These are phyloP conservation scores for Citrus mangshanensis DNA, from an alignment of 345 rosid genomes.

Conservation along the genomic window DNA sequence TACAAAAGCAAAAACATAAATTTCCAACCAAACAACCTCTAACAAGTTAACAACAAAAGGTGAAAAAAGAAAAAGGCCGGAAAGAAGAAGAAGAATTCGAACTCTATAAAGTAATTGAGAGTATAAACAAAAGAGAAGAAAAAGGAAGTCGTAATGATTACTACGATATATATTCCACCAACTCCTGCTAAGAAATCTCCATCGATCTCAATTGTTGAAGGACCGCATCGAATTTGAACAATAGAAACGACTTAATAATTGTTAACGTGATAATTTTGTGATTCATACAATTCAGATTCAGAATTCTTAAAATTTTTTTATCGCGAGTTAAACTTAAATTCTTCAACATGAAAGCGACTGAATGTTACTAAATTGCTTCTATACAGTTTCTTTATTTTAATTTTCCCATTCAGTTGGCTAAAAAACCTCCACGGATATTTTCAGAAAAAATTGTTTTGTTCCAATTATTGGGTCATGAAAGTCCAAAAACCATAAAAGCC, in stretches of 20 bases:
- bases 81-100: not conserved
- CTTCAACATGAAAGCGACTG: too few relatives aligned
- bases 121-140: not conserved
- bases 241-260: not conserved
- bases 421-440: not conserved
- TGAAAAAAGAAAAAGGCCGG: too few relatives aligned
- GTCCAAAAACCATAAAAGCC: conserved; percentile 6
- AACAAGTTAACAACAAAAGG: not conserved
- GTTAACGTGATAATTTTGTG: not conserved
- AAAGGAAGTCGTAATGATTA: not conserved
- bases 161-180: not conserved
- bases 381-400: not conserved
- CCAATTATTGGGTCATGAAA: not conserved
- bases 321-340: too few relatives aligned
- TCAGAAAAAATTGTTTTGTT: not conserved
- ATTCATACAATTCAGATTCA: too few relatives aligned
- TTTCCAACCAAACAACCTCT: not conserved
- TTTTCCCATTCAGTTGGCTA: not conserved
- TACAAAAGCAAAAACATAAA: not conserved
- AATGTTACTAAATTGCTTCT: not conserved
- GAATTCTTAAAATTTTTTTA: too few relatives aligned
- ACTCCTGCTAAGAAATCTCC: not conserved
- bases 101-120: not conserved
- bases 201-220: not conserved
- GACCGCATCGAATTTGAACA: not conserved